Evolutionary conservation across 2,329 filamentous ascomycete species (phyloP), one percentile per base, ranked within the genome.

Genomic region (Fusarium coicis): DNA sequence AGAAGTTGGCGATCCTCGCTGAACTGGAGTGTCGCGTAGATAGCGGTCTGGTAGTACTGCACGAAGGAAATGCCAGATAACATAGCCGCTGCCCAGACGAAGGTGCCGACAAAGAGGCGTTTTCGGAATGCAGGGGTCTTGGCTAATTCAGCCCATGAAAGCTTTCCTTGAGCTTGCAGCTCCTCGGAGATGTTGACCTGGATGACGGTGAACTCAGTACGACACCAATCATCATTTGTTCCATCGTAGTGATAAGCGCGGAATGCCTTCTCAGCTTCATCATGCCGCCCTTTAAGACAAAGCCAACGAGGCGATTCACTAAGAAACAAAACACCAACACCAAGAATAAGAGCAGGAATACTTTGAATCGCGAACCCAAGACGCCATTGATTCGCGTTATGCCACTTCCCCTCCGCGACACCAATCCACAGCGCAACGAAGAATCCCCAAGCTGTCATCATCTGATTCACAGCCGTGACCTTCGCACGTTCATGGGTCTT

Each of bases 361-460:
- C 77, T 78, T 49, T 77, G 75, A 7, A 83, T 82, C 4, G 81
- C 81, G 30, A 83, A 83, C 0, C 82, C 82, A 6, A 83, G 77
- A 10, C 82, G 74, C 81, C 82, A 83, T 46, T 83, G 82, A 59
- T 83, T 82, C 14, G 78, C 52, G 16, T 79, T 83, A 2, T 81
- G 64, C 82, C 82, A 83, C 61, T 79, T 79, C 0, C 81, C 80
- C 66, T 83, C 82, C 10, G 80, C 82, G 0, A 83, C 82, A 4
- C 82, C 82, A 0, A 81, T 82, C 82, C 82, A 83, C 0, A 83
- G 75, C 2, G 82, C 82, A 4, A 83, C 77, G 37, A 83, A 83
- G 71, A 83, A 83, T 1, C 82, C 82, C 82, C 82, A 84, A 1
- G 82, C 81, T 12, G 82, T 82, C 82, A 84, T 84, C 82, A 84